These are phyloP conservation scores for Plasmodium gaboni DNA, from an alignment of 169 alveolate genomes.

Conservation along the genomic window DNA sequence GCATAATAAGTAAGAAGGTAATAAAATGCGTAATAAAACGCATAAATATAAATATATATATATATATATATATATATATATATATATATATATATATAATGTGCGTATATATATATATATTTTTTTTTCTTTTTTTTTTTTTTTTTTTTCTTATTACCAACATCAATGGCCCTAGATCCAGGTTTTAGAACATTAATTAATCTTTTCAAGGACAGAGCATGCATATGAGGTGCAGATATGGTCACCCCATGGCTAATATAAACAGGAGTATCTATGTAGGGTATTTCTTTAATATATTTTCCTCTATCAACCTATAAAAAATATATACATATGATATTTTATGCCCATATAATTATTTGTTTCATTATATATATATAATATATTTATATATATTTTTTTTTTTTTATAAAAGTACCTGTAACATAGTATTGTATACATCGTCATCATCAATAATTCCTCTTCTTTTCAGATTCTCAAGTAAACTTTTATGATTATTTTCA, in stretches of 20 bases:
- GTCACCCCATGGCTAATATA: constrained; percentile 76
- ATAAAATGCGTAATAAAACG: not conserved
- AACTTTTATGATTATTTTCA: constrained; percentile 49
- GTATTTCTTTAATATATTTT: constrained; percentile 61
- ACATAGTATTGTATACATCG: constrained; percentile 72
- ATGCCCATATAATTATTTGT: not conserved
- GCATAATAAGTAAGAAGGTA: not conserved
- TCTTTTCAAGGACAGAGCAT: constrained; percentile 64
- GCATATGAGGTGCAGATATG: constrained; percentile 75
- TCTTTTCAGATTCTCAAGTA: constrained; percentile 51
- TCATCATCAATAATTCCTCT: constrained; percentile 77
- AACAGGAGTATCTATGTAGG: constrained; percentile 73
- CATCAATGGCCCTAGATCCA: constrained; percentile 74
- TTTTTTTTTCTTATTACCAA: constrained; percentile 27
- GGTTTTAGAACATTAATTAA: constrained; percentile 69
- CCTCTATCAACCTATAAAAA: constrained; percentile 71
- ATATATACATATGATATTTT: not conserved
- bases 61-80: not conserved
- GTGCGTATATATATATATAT: not conserved
- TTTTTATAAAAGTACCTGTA: constrained; percentile 39
- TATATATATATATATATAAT: not conserved
- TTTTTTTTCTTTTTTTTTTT: not conserved
- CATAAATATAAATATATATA: not conserved
- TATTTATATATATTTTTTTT: not conserved
- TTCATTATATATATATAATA: constrained; percentile 2